phyloP scores from a whole-genome alignment of 2,329 filamentous ascomycete species.

The Aspergillus versicolor region DNA sequence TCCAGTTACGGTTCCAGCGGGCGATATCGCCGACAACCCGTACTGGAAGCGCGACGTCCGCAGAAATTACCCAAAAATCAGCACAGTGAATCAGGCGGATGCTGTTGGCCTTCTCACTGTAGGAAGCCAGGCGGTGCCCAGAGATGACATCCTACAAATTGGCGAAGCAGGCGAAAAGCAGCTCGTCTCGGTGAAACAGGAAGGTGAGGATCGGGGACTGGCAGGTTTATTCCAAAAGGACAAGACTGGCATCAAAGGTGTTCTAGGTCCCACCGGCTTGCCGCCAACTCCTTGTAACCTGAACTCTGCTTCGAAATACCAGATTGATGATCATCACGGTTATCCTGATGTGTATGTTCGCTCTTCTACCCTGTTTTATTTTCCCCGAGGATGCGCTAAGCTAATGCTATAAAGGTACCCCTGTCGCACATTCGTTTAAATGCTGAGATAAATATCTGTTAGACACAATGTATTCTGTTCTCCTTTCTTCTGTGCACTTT shows the following conservation, averaged over 20 bases:
- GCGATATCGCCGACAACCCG: conserved; percentile 84
- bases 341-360: conserved; percentile 67
- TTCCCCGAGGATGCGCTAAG: conserved; percentile 22
- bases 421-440: conserved; percentile 47
- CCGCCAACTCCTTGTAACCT: conserved; percentile 82
- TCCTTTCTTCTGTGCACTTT: neutral
- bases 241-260: conserved; percentile 52
- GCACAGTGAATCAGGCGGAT: conserved; percentile 78
- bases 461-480: conserved; percentile 11
- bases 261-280: conserved; percentile 74
- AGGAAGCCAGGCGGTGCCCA: conserved; percentile 77
- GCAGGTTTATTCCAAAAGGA: conserved; percentile 71
- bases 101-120: conserved; percentile 81
- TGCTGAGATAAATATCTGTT: conserved; percentile 3
- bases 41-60: conserved; percentile 95
- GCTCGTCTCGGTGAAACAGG: conserved; percentile 73
- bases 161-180: conserved; percentile 71
- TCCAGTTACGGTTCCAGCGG: conserved; percentile 78
- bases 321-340: conserved; percentile 64
- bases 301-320: conserved; percentile 58
- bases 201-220: conserved; percentile 70
- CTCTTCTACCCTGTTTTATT: neutral
- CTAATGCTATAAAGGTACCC: conserved; percentile 39
- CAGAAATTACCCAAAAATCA: conserved; percentile 76
- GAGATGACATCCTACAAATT: conserved; percentile 72